Conservation (phyloP, 2,329 filamentous ascomycete genomes). For the Bipolaris gigantea region DNA sequence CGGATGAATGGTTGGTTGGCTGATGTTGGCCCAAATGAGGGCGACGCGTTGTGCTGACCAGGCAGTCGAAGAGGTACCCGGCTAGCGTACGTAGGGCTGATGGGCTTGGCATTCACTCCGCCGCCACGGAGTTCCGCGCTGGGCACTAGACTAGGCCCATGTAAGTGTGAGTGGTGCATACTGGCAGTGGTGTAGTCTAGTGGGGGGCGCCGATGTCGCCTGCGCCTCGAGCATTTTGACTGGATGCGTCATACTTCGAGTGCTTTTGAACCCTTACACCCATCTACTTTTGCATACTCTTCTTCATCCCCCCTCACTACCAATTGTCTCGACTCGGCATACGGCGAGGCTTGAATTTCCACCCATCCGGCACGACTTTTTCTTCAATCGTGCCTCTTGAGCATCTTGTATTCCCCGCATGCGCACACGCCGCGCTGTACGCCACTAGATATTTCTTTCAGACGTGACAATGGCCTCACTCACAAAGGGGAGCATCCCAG, state of each 20-base stretch:
- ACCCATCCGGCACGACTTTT: neutral
- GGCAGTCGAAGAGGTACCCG: slow-evolving; percentile 7
- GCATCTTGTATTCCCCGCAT: slow-evolving; percentile 4
- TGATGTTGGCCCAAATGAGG: neutral
- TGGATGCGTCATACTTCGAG: slow-evolving; percentile 23
- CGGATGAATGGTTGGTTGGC: neutral
- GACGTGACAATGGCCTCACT: slow-evolving; percentile 32
- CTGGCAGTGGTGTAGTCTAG: slow-evolving; percentile 1
- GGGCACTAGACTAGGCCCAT: too few relatives aligned
- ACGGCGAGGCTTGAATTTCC: neutral
- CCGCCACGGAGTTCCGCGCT: neutral
- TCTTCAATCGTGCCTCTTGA: slow-evolving; percentile 3
- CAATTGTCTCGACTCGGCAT: neutral
- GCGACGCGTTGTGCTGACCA: slow-evolving; percentile 21
- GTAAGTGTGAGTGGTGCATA: too few relatives aligned
- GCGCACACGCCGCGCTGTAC: slow-evolving; percentile 13
- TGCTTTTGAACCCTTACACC: neutral
- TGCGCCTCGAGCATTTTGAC: slow-evolving; percentile 27
- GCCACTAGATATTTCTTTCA: slow-evolving; percentile 16
- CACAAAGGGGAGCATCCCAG: slow-evolving; percentile 52
- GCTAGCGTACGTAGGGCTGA: slow-evolving; percentile 28
- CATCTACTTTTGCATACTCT: neutral
- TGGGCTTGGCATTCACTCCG: slow-evolving; percentile 11
- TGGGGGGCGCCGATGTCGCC: slow-evolving; percentile 38
- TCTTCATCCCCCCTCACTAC: neutral